Evolutionary conservation across 768 basidiomycete genomes (phyloP).

Genomic region (Coprinellus micaceus): DNA sequence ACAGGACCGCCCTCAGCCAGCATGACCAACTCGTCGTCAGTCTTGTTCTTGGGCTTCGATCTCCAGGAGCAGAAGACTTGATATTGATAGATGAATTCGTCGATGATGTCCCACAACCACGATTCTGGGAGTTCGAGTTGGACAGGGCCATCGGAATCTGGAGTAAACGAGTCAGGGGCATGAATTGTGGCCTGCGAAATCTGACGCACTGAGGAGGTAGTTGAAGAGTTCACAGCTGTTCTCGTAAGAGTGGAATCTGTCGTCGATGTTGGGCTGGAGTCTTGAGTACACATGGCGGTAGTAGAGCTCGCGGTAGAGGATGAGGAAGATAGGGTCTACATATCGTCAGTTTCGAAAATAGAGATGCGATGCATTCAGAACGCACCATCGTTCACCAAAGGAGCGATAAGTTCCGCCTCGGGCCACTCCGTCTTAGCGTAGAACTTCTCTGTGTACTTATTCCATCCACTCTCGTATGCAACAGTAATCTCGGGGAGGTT

Average conservation of each 20-base stretch:
- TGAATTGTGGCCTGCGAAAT: no score
- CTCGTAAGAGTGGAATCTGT: constrained; percentile 96
- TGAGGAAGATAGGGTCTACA: constrained; percentile 89
- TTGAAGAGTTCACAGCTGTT: constrained; percentile 99
- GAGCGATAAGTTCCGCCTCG: constrained; percentile 92
- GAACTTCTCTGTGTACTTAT: constrained; percentile 93
- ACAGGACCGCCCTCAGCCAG: constrained; percentile 72
- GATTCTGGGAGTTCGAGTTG: constrained; percentile 92
- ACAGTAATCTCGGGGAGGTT: constrained; percentile 88
- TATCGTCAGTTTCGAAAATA: constrained; percentile 6
- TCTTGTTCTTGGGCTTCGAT: constrained; percentile 77
- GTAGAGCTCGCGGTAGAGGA: constrained; percentile 94
- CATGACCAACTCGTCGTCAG: constrained; percentile 83
- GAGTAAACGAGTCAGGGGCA: no score
- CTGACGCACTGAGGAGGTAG: constrained; percentile 85
- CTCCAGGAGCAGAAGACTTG: constrained; percentile 94
- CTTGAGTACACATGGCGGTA: constrained; percentile 96
- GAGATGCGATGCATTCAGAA: constrained; percentile 3
- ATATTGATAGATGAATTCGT: constrained; percentile 98
- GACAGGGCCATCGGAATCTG: constrained; percentile 93
- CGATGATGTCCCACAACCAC: constrained; percentile 98
- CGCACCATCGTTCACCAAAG: constrained; percentile 88
- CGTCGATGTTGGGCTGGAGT: constrained; percentile 91
- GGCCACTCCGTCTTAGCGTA: constrained; percentile 96
- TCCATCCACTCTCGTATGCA: constrained; percentile 97